These are phyloP conservation scores for Pseudopyricularia javanii DNA, from an alignment of 2,329 filamentous ascomycete species.

Conservation along the genomic window DNA sequence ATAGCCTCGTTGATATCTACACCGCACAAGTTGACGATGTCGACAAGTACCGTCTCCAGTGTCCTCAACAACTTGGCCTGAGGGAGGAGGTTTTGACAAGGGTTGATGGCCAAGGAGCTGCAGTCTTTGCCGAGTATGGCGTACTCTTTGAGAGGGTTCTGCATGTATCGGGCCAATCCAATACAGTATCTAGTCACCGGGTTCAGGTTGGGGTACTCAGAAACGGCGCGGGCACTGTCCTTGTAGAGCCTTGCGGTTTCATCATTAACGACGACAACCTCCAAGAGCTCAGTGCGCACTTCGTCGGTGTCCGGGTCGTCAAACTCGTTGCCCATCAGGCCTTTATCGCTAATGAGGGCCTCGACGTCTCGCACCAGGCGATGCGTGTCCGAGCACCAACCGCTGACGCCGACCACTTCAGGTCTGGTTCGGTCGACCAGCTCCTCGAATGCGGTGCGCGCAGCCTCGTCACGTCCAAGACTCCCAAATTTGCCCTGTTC, in stretches of 20 bases:
- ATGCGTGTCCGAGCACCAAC: constrained; percentile 77
- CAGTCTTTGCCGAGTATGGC: constrained; percentile 84
- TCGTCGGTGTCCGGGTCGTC: constrained; percentile 67
- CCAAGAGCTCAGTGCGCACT: constrained; percentile 65
- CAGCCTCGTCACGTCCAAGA: constrained; percentile 57
- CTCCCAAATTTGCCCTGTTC: constrained; percentile 84
- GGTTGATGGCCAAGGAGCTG: constrained; percentile 74
- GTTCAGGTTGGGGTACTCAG: constrained; percentile 70
- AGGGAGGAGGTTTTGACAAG: constrained; percentile 78
- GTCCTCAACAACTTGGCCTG: constrained; percentile 77
- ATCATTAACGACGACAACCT: constrained; percentile 87
- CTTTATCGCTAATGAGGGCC: constrained; percentile 64
- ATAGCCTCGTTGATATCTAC: constrained; percentile 92
- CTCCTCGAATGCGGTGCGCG: constrained; percentile 60
- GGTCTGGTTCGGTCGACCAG: constrained; percentile 69
- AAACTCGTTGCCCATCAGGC: constrained; percentile 69
- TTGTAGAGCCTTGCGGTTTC: constrained; percentile 96
- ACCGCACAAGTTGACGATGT: constrained; percentile 94
- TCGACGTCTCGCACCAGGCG: constrained; percentile 73
- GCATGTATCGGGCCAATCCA: constrained; percentile 78
- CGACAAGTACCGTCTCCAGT: constrained; percentile 92
- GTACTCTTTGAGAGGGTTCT: constrained; percentile 94
- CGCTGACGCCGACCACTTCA: constrained; percentile 82
- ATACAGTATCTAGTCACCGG: constrained; percentile 81
- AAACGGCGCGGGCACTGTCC: constrained; percentile 65